A percentile compares a stretch with the other conserved stretches of the same genome.
Conservation (phyloP, 805 yeast species). For the Yarrowia porcina region DNA sequence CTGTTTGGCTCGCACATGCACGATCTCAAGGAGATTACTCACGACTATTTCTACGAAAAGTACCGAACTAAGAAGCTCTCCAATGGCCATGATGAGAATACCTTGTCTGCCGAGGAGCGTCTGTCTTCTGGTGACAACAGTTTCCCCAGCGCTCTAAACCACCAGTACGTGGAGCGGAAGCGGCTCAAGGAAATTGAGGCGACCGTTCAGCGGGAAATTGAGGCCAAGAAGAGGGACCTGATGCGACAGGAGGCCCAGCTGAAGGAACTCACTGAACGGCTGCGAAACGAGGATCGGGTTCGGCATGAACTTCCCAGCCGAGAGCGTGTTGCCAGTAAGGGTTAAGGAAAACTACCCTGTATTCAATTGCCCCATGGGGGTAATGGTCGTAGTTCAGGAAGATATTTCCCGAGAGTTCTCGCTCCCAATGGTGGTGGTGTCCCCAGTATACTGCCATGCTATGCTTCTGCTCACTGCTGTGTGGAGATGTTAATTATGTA, state of each 20-base stretch:
- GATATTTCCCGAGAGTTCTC: too few relatives aligned
- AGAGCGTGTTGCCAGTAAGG: neutral
- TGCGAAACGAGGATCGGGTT: neutral
- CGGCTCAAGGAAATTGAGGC: slow-evolving; percentile 35
- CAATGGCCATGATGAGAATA: slow-evolving; percentile 27
- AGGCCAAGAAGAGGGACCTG: slow-evolving; percentile 35
- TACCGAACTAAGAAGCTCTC: slow-evolving; percentile 69
- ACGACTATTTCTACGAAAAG: slow-evolving; percentile 53
- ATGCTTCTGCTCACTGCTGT: too few relatives aligned
- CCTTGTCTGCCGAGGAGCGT: slow-evolving; percentile 3
- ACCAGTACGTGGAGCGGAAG: slow-evolving; percentile 31
- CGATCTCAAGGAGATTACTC: slow-evolving; percentile 65
- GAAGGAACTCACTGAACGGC: slow-evolving; percentile 28
- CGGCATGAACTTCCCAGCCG: neutral
- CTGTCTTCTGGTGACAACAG: slow-evolving; percentile 29
- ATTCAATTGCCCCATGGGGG: too few relatives aligned
- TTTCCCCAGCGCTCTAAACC: slow-evolving; percentile 21
- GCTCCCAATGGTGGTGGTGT: too few relatives aligned
- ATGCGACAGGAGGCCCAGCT: slow-evolving; percentile 34
- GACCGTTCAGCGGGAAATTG: slow-evolving; percentile 34
- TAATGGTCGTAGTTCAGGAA: too few relatives aligned
- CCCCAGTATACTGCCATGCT: too few relatives aligned
- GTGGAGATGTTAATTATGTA: neutral
- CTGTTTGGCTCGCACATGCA: slow-evolving; percentile 69
- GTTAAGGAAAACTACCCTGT: too few relatives aligned